These are phyloP conservation scores for Orbilia oligospora DNA, from an alignment of 2,329 filamentous ascomycete species.

Conservation along the genomic window DNA sequence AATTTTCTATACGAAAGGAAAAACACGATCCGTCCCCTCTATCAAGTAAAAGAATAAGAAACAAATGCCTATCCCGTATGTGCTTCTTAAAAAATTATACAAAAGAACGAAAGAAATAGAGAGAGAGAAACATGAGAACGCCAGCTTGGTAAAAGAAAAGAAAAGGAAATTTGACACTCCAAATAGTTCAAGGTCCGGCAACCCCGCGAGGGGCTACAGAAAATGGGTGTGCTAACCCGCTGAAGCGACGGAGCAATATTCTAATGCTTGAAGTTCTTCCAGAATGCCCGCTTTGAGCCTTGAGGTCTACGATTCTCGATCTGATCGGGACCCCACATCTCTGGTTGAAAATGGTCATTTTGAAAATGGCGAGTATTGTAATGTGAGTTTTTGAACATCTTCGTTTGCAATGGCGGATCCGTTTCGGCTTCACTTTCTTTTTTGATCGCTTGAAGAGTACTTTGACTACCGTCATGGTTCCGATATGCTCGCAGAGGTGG, in stretches of 20 bases:
- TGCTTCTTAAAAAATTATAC: conserved; percentile 2
- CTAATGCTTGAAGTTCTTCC: conserved; percentile 2
- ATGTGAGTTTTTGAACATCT: conserved; percentile 75
- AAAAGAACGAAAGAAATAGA: not conserved
- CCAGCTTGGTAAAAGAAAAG: not conserved
- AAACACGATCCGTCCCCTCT: conserved; percentile 6
- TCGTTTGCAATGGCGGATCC: conserved; percentile 54
- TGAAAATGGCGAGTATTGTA: conserved; percentile 78
- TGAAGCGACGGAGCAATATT: not conserved
- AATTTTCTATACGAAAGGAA: not conserved
- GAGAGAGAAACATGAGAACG: conserved; percentile 1
- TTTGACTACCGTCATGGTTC: conserved; percentile 19
- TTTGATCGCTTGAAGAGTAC: not conserved
- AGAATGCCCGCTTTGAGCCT: not conserved
- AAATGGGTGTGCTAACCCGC: not conserved
- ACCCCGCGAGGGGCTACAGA: not conserved
- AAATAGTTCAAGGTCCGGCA: not conserved
- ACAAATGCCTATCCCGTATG: conserved; percentile 1
- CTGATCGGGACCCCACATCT: conserved; percentile 65
- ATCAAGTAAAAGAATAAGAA: not conserved
- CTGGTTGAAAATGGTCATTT: conserved; percentile 75
- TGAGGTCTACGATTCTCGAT: not conserved
- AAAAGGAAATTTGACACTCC: no score
- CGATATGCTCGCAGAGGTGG: conserved; percentile 7
- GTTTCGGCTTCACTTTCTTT: not conserved